Conservation (phyloP, 108 stramenopile genomes). For the Cyclotella choctawhatcheeana region DNA sequence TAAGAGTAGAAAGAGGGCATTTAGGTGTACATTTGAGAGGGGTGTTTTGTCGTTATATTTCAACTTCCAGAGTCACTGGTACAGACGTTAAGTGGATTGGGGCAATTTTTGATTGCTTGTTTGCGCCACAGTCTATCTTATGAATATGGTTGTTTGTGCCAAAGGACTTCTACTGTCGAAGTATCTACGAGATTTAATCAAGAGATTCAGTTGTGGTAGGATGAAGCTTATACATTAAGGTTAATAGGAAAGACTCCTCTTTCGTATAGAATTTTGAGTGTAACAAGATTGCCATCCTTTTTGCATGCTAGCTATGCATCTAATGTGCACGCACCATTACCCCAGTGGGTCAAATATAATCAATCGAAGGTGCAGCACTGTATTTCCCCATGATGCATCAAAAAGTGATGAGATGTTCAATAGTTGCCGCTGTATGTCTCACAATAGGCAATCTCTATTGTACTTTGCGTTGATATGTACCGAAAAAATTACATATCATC, state of each 20-base stretch:
- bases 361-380: too few species aligned
- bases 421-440: not conserved
- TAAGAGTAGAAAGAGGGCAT: conserved; percentile 91
- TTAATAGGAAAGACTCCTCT: conserved; percentile 1
- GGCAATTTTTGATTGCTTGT: too few species aligned
- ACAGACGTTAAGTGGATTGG: conserved; percentile 94
- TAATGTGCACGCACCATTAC: conserved; percentile 9
- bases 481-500: not conserved
- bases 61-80: conserved; percentile 97
- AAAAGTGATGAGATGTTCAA: too few species aligned
- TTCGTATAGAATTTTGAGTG: not conserved
- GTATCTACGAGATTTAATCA: too few species aligned
- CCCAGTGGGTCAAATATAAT: too few species aligned
- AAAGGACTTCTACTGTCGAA: too few species aligned
- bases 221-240: conserved; percentile 18
- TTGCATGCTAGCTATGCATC: conserved; percentile 8
- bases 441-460: not conserved
- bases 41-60: conserved; percentile 96
- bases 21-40: conserved; percentile 95
- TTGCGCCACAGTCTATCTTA: too few species aligned
- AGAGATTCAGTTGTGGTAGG: not conserved
- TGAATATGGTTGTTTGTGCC: too few species aligned
- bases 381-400: too few species aligned
- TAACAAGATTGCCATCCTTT: not conserved
- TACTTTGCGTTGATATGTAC: not conserved